Percentiles rank a stretch among this genome's conserved stretches.
Evolutionary conservation across 352 stramenopile genomes (phyloP).

Genomic region (Globisporangium spiculum): DNA sequence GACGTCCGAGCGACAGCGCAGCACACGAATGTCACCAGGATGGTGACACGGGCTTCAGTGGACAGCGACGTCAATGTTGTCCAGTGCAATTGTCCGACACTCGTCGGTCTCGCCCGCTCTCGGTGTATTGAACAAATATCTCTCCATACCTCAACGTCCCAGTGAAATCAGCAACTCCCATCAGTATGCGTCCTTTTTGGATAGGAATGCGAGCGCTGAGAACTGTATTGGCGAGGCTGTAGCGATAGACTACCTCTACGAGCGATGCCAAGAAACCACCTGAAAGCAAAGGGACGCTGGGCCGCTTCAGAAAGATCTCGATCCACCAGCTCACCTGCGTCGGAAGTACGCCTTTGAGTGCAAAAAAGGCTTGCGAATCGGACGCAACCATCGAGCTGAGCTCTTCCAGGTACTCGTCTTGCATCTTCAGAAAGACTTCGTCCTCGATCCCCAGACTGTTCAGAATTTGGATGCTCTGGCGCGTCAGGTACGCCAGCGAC

Average conservation of each 20-base stretch:
- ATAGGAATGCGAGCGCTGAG: conserved; percentile 74
- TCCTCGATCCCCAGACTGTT: conserved; percentile 60
- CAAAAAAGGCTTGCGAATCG: conserved; percentile 39
- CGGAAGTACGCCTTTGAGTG: conserved; percentile 44
- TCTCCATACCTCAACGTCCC: conserved; percentile 59
- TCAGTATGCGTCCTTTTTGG: conserved; percentile 57
- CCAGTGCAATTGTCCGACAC: conserved; percentile 21
- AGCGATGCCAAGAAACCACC: conserved; percentile 56
- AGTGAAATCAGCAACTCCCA: conserved; percentile 84
- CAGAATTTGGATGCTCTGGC: conserved; percentile 75
- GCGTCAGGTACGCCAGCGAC: conserved; percentile 67
- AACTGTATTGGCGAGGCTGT: conserved; percentile 66
- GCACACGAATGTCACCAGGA: conserved; percentile 67
- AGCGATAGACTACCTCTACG: conserved; percentile 59
- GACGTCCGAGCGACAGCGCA: conserved; percentile 51
- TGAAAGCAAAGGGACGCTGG: conserved; percentile 36
- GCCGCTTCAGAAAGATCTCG: conserved; percentile 34
- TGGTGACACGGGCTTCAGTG: conserved; percentile 80
- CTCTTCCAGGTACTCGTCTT: conserved; percentile 63
- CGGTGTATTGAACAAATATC: conserved; percentile 77
- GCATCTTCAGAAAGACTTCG: conserved; percentile 60
- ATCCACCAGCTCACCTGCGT: conserved; percentile 31
- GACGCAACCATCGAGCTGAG: conserved; percentile 56
- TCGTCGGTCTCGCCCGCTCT: conserved; percentile 31
- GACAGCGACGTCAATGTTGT: conserved; percentile 52